Base-by-base conservation (phyloP, 2,329 filamentous ascomycete genomes). In the Verticillium zaregamsianum region DNA sequence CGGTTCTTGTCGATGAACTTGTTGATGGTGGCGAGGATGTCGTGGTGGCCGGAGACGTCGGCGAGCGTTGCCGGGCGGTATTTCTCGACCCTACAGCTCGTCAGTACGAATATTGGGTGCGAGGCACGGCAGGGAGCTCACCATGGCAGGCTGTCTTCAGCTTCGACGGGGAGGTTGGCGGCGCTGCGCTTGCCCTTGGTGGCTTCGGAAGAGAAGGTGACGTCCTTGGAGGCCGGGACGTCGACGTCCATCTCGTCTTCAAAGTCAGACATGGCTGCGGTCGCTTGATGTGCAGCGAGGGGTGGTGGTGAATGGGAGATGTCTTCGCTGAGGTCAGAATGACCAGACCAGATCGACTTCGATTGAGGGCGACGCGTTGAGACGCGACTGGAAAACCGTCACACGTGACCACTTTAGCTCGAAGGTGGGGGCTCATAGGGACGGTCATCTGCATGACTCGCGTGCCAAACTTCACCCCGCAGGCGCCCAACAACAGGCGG, bases 11-110 rank as follows among this genome's bases (percentile, higher is more conserved):
- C 93, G 72, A 99, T 87, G 71, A 99, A 99, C 74, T 93, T 95
- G 82, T 97, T 97, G 79, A 99, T 96, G 2, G 95, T 99, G 5
- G 93, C 89, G 66, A 99, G 87, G 71, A 99, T 98, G 76, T 99
- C 95, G 73, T 97, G 91, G 76, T 99, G 95, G 23, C 95, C 95
- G 3, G 93, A 96, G 62, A 99, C 95, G 76, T 99, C 95, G 68
- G 90, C 87, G 55, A 99, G 86, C 2, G 91, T 92, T 64, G 89
- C 88, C 20, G 95, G 95, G 59, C 95, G 87, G 77, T 98, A 99
- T 72, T 99, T 99, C 74, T 99, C 95, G 9, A 99, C 93, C 93
- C 91, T 93, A 63, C 2, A 7, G 9, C 20, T 5, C 6, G 39
- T 49, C 39, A 52, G 25, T 39, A n/a, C 20, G 39, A 28, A 25